Percentiles rank a stretch among this genome's conserved stretches.
Evolutionary conservation across 1,284 basidiomycete genomes (phyloP).

Genomic region (Abortiporus biennis): DNA sequence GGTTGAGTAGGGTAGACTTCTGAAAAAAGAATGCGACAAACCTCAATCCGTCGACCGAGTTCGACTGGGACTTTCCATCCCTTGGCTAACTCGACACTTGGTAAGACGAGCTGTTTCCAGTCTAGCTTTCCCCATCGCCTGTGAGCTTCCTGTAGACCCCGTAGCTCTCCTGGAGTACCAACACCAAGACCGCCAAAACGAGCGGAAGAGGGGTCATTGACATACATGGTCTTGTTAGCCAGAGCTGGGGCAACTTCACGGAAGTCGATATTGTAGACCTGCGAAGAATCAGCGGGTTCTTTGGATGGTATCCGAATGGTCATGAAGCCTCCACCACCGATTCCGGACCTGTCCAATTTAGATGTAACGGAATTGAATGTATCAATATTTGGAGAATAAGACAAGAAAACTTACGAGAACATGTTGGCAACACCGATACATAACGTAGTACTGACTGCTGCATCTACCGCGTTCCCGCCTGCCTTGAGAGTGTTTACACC

Average conservation of each 20-base stretch:
- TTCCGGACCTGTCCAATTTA: constrained; percentile 53
- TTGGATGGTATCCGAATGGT: constrained; percentile 71
- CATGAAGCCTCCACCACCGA: constrained; percentile 93
- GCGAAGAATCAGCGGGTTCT: constrained; percentile 35
- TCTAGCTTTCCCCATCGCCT: constrained; percentile 71
- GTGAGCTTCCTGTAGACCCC: constrained; percentile 79
- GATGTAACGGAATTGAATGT: constrained; percentile 2
- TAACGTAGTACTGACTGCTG: constrained; percentile 74
- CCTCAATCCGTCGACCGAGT: constrained; percentile 66
- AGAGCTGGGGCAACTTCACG: constrained; percentile 79
- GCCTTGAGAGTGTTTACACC: constrained; percentile 73
- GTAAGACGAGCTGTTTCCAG: constrained; percentile 76
- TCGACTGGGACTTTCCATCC: constrained; percentile 77
- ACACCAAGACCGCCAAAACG: constrained; percentile 76
- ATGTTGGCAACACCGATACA: constrained; percentile 87
- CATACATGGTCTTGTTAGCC: constrained; percentile 75
- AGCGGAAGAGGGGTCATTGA: constrained; percentile 41
- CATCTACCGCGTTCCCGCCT: constrained; percentile 90
- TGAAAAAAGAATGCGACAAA: constrained; percentile 28
- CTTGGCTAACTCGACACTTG: constrained; percentile 67
- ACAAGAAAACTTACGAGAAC: constrained; percentile 60
- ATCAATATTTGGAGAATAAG: background rate
- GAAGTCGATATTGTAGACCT: constrained; percentile 81
- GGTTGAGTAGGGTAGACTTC: constrained; percentile 5
- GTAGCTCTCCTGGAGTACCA: constrained; percentile 83